Base-by-base conservation (phyloP, 495 filamentous ascomycete genomes). In the Penicillium roqueforti region DNA sequence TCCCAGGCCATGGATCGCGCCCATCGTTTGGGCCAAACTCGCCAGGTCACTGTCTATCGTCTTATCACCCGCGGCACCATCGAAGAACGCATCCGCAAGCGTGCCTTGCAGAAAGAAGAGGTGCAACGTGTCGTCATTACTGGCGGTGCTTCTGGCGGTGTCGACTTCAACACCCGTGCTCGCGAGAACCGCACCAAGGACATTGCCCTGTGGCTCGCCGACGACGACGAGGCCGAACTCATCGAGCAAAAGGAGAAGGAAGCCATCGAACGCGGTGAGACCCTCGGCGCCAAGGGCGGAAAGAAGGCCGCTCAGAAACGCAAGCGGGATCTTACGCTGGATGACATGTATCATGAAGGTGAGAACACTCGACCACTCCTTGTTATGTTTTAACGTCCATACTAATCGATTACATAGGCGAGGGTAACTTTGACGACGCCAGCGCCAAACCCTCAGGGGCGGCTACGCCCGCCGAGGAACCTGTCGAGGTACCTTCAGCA, bases 311-410 rank as follows among this genome's bases (percentile, higher is more conserved):
- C 68, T 10, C 66, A 66, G 57, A 87, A 83, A 68, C 75, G 82
- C 38, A 87, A 85, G 71, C 91, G 90, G 75, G 83, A 84, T 47
- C 79, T 92, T 49, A 92, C 85, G 63, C 71, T 97, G 74, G 92
- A 97, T 72, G 92, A 96, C 66, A 89, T 97, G 90, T 97, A 97
- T 75, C 92, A 97, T 72, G 92, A 97, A 80, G 92, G 92, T 96
- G 74, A 59, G 49, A 23, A 19, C 16, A 3, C 23, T 5, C 16
- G 11, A 16, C 50, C 26, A 51, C n/a, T n/a, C n/a, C n/a, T 38
- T 10, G 6, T 7, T 8, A n/a, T 41, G 7, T 13, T 40, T 40
- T 22, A 37, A 29, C 14, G 48, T 34, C 41, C n/a, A 32, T 56
- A 51, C 66, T 67, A 47, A 68, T 42, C 19, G 43, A 54, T 63